phyloP scores from a whole-genome alignment of 1,284 basidiomycete species.

The Cerioporus squamosus region DNA sequence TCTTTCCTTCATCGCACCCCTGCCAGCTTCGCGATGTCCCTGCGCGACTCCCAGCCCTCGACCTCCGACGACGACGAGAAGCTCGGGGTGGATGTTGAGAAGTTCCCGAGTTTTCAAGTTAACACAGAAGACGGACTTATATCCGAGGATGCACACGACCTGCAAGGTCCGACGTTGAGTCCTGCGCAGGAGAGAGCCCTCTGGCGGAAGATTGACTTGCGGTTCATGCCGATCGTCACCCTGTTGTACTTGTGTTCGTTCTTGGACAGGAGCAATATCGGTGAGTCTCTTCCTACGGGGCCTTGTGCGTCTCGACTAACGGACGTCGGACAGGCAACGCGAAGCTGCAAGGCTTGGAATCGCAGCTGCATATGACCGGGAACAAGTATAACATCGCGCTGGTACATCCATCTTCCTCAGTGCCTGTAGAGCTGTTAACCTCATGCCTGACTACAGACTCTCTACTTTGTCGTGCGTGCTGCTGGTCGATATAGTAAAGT shows the following conservation, averaged over 20 bases:
- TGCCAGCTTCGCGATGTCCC: no score
- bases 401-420: slow-evolving; percentile 37
- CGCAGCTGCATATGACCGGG: slow-evolving; percentile 55
- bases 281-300: slow-evolving; percentile 34
- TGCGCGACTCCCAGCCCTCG: no score
- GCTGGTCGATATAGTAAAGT: background rate
- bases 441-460: background rate
- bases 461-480: background rate
- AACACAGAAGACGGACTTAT: no score
- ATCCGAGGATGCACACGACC: background rate
- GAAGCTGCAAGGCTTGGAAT: slow-evolving; percentile 58
- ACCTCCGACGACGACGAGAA: no score
- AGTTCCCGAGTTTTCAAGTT: no score
- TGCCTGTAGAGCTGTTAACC: background rate
- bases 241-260: slow-evolving; percentile 42
- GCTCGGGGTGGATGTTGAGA: no score
- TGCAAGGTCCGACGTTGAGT: background rate
- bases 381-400: slow-evolving; percentile 67
- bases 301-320: slow-evolving; percentile 38
- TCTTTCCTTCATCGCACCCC: no score
- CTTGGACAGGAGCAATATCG: slow-evolving; percentile 35
- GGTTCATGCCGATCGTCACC: slow-evolving; percentile 41
- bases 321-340: slow-evolving; percentile 57
- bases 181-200: slow-evolving; percentile 12
- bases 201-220: slow-evolving; percentile 31